Evolutionary conservation across 768 basidiomycete species (phyloP), one percentile per base, ranked within the genome.

Genomic region (Clavaria fumosa): DNA sequence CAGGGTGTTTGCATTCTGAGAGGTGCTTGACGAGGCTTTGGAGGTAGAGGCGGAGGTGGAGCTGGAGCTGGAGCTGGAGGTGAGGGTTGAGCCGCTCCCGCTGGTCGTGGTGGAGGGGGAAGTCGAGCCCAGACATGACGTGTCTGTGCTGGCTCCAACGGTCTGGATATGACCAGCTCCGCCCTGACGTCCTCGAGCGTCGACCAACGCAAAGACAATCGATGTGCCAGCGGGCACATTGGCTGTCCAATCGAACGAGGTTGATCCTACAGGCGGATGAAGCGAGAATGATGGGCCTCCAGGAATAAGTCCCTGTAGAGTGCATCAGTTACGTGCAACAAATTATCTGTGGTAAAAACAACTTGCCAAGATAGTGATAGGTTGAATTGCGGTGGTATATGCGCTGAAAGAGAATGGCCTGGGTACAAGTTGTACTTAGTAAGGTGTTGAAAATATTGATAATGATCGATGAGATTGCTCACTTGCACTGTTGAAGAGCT

Each of bases 401-500:
- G 47, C 57, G 39, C 54, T 63, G 43, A 77, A 67, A 4, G 46
- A 34, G 45, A 63, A 75, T 4, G 66, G 54, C 37, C 74, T 75
- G 26, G 15, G 12, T 19, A 17, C 10, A 31, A 12, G 14, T 14
- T 14, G 31, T 30, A 45, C 20, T 31, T 23, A 28, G 28, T 33
- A 37, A 12, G 34, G 31, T 44, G 4, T 28, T 15, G 24, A 38
- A 22, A 11, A 38, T 11, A 27, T 7, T 3, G 4, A 19, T 35
- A 24, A 7, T 17, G 34, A 11, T 34, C 47, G 12, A 51, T 40
- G 26, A 22, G 18, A 31, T 18, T 34, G 46, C 64, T 48, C 46
- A 72, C 78, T 64, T 57, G 67, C 78, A 80, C 52, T 81, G 75
- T 42, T 65, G 58, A 30, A 78, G 56, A 22, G 74, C 61, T 22